A percentile compares a stretch with the other conserved stretches of the same genome.
Conservation (phyloP, 177 flowering plant species). For the Vitis hybrid region DNA sequence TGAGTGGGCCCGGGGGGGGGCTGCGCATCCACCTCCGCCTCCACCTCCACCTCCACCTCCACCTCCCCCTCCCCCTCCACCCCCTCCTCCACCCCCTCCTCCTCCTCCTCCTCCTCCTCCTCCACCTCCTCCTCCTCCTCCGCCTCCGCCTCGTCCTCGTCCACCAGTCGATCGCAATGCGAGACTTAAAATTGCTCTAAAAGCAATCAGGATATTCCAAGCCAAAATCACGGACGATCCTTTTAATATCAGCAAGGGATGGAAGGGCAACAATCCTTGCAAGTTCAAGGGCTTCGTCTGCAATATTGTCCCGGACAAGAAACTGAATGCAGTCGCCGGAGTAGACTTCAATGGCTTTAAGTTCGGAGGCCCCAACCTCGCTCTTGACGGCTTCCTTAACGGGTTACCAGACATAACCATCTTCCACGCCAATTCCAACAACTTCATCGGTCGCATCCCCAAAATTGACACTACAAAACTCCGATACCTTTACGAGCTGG, state of each 20-base stretch:
- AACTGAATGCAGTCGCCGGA: constrained; percentile 11
- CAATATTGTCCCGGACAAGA: constrained; percentile 6
- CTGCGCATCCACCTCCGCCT: too few relatives aligned
- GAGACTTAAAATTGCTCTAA: background rate
- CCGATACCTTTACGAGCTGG: constrained; percentile 34
- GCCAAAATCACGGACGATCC: constrained; percentile 14
- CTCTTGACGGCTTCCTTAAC: constrained; percentile 22
- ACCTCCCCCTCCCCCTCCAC: constrained; percentile 16
- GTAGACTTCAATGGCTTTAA: constrained; percentile 27
- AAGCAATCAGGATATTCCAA: constrained; percentile 16
- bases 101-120: background rate
- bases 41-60: constrained; percentile 2
- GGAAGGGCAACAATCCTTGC: constrained; percentile 25
- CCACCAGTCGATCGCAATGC: background rate
- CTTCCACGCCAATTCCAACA: constrained; percentile 45
- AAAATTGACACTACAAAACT: background rate
- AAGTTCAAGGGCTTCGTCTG: constrained; percentile 29
- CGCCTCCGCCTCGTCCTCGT: background rate
- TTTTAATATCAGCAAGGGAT: background rate
- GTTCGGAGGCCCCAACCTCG: constrained; percentile 11
- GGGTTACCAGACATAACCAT: constrained; percentile 19
- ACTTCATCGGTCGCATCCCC: constrained; percentile 26
- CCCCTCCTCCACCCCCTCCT: constrained; percentile 13
- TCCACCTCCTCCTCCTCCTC: background rate
- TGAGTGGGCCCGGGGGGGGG: too few relatives aligned